Evolutionary conservation across 2,329 filamentous ascomycete genomes (phyloP).

Genomic region (Cordyceps sp.): DNA sequence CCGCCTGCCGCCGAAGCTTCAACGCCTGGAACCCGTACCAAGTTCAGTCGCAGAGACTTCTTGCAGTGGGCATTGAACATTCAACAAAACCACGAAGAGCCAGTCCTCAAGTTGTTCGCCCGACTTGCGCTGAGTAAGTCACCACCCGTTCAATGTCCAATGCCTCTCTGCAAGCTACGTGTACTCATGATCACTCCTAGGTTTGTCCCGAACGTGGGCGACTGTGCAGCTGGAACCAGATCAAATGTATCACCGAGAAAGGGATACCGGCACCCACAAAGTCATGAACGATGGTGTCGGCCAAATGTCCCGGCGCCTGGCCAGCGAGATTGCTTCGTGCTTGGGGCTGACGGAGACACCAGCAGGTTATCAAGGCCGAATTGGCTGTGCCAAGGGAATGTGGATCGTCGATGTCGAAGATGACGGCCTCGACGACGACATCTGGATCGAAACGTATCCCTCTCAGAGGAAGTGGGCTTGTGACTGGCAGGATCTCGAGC

Average conservation of each 20-base stretch:
- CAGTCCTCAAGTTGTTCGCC: conserved; percentile 39
- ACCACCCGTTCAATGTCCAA: too few relatives aligned
- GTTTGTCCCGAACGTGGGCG: conserved; percentile 28
- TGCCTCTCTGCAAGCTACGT: too few relatives aligned
- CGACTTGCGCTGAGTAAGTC: conserved; percentile 34
- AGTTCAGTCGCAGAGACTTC: conserved; percentile 22
- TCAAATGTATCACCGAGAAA: conserved; percentile 24
- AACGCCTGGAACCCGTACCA: conserved; percentile 9
- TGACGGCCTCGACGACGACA: conserved; percentile 16
- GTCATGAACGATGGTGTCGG: conserved; percentile 55
- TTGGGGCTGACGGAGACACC: conserved; percentile 39
- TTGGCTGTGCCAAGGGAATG: conserved; percentile 60
- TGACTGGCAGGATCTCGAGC: conserved; percentile 25
- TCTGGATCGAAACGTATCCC: conserved; percentile 50
- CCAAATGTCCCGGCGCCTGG: conserved; percentile 44
- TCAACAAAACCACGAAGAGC: conserved; percentile 24
- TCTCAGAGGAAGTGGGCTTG: conserved; percentile 56
- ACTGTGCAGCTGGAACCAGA: conserved; percentile 25
- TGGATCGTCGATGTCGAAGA: conserved; percentile 47
- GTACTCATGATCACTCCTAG: too few relatives aligned
- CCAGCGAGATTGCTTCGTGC: conserved; percentile 28
- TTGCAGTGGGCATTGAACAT: conserved; percentile 36
- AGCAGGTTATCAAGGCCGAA: conserved; percentile 50
- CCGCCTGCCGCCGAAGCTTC: conserved; percentile 10
- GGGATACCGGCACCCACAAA: conserved; percentile 19